These are phyloP conservation scores for Penicillium manginii DNA, from an alignment of 495 filamentous ascomycete genomes.

Conservation along the genomic window DNA sequence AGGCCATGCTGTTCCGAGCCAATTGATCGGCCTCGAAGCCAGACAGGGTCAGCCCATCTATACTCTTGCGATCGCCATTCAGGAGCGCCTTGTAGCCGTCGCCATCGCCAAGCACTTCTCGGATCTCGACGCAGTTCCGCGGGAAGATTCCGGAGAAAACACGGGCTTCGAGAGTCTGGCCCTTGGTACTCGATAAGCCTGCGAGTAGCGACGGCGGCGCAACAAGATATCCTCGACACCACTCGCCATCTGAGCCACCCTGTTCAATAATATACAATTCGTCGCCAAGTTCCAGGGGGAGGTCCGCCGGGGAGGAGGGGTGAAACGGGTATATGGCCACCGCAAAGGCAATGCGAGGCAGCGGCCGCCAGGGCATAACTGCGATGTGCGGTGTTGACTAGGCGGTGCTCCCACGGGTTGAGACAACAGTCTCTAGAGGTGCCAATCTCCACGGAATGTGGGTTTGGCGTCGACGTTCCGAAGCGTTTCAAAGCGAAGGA, in stretches of 20 bases:
- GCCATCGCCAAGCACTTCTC: slow-evolving; percentile 70
- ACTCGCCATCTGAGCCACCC: slow-evolving; percentile 79
- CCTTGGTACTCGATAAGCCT: slow-evolving; percentile 87
- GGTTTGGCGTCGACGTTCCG: slow-evolving; percentile 16
- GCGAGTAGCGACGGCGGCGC: slow-evolving; percentile 91
- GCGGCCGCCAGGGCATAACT: slow-evolving; percentile 92
- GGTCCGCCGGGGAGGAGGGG: slow-evolving; percentile 82
- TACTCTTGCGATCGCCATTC: slow-evolving; percentile 39
- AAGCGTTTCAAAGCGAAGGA: slow-evolving; percentile 19
- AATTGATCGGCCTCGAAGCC: slow-evolving; percentile 24
- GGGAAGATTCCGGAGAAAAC: slow-evolving; percentile 98
- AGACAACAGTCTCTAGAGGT: slow-evolving; percentile 14
- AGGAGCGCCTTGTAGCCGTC: slow-evolving; percentile 40
- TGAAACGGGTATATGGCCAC: slow-evolving; percentile 92
- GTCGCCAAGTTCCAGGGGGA: slow-evolving; percentile 97
- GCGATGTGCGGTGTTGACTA: slow-evolving; percentile 15
- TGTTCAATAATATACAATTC: slow-evolving; percentile 99
- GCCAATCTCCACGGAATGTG: slow-evolving; percentile 21
- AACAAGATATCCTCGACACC: slow-evolving; percentile 94
- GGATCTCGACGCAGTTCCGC: slow-evolving; percentile 84
- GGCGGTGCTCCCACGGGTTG: slow-evolving; percentile 12
- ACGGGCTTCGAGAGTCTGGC: slow-evolving; percentile 89
- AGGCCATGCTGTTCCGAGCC: slow-evolving; percentile 35
- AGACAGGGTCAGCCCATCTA: slow-evolving; percentile 26
- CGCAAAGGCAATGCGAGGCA: slow-evolving; percentile 96